Conservation (phyloP, 108 stramenopile species). For the Fragilaria crotonensis region DNA sequence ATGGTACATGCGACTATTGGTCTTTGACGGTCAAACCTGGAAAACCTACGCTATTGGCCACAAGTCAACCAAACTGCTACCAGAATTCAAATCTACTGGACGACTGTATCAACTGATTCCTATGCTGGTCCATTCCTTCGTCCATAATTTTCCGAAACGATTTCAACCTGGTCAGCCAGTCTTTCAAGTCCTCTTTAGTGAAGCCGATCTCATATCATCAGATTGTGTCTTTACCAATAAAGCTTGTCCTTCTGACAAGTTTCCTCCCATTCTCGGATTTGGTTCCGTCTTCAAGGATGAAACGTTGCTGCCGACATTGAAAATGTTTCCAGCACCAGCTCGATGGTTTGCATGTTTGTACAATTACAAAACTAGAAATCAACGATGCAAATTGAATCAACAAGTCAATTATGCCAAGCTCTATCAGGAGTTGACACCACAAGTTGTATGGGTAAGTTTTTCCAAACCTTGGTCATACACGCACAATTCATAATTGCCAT, state of each 20-base stretch:
- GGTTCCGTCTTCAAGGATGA: background rate
- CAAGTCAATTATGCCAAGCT: background rate
- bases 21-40: background rate
- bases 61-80: background rate
- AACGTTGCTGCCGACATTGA: background rate
- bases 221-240: background rate
- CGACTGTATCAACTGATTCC: background rate
- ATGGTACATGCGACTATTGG: background rate
- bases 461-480: background rate
- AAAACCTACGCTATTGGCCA: background rate
- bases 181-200: constrained; percentile 7
- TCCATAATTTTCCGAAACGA: constrained; percentile 4
- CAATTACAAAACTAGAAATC: background rate
- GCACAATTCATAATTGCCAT: background rate
- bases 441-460: background rate
- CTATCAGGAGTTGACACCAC: background rate
- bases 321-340: background rate
- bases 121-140: background rate
- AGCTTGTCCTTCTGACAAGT: background rate
- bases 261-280: background rate
- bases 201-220: background rate
- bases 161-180: constrained; percentile 3
- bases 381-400: background rate
- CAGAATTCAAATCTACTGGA: background rate
- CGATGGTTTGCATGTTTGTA: background rate